Conservation (phyloP, 306 rosid species). For the Phaseolus lunatus region DNA sequence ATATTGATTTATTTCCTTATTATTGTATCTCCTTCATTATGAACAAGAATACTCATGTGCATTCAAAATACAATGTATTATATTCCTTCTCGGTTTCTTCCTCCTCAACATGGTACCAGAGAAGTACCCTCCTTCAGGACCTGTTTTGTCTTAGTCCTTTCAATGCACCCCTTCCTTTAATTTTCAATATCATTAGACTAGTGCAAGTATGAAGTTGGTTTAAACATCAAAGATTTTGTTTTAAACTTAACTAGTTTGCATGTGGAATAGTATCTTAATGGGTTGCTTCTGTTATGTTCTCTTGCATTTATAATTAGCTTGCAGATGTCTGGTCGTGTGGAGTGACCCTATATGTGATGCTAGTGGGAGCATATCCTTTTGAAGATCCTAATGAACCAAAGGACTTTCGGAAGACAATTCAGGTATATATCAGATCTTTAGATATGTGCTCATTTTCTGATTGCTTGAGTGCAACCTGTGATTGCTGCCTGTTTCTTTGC, state of each 20-base stretch:
- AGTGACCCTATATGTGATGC: conserved; percentile 88
- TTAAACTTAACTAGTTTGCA: not conserved
- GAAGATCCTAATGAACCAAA: conserved; percentile 90
- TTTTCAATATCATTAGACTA: not conserved
- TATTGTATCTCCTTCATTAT: too few species aligned
- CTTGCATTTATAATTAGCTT: conserved; percentile 58
- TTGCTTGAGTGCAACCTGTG: conserved; percentile 39
- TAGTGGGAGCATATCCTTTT: conserved; percentile 87
- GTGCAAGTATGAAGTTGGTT: not conserved
- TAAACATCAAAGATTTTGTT: not conserved
- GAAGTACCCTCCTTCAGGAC: too few species aligned
- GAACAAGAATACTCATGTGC: too few species aligned
- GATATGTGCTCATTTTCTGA: conserved; percentile 14
- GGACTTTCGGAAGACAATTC: conserved; percentile 87
- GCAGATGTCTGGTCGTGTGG: conserved; percentile 99
- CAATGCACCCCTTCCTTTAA: not conserved
- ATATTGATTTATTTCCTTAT: too few species aligned
- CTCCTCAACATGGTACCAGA: too few species aligned
- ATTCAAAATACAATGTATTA: too few species aligned
- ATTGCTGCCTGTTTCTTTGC: conserved; percentile 44
- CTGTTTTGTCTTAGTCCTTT: too few species aligned
- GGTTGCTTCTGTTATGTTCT: conserved; percentile 34
- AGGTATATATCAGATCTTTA: conserved; percentile 58
- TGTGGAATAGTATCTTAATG: conserved; percentile 8
- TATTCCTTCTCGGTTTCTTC: too few species aligned